A percentile compares a stretch with the other conserved stretches of the same genome.
Evolutionary conservation across 2,329 filamentous ascomycete species (phyloP).

Genomic region (Rhinocladiella similis): DNA sequence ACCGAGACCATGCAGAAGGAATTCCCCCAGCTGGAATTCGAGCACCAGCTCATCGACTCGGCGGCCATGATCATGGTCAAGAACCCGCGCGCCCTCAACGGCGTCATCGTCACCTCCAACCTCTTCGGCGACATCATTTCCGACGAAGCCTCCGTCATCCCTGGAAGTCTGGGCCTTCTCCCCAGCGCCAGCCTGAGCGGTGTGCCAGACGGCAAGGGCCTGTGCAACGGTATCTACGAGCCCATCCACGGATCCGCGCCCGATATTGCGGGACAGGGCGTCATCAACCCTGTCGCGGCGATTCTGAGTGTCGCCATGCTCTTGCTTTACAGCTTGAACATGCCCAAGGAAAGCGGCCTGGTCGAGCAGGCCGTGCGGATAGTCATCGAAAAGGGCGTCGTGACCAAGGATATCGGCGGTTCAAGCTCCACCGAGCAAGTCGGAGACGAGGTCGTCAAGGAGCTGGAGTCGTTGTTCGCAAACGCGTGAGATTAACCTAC

Average conservation of each 20-base stretch:
- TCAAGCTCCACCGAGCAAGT: slow-evolving; percentile 70
- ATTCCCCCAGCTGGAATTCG: slow-evolving; percentile 81
- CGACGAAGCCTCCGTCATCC: slow-evolving; percentile 93
- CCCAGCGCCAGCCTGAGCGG: slow-evolving; percentile 85
- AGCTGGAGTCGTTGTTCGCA: slow-evolving; percentile 70
- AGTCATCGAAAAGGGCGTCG: slow-evolving; percentile 75
- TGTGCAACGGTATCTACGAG: slow-evolving; percentile 89
- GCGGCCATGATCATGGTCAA: slow-evolving; percentile 99
- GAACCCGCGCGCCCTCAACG: slow-evolving; percentile 84
- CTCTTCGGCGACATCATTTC: slow-evolving; percentile 94
- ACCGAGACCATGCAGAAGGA: slow-evolving; percentile 82
- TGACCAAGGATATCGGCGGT: slow-evolving; percentile 85
- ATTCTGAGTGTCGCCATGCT: slow-evolving; percentile 95
- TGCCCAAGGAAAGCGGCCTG: slow-evolving; percentile 72
- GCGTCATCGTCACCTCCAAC: slow-evolving; percentile 89
- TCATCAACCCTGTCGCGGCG: slow-evolving; percentile 89
- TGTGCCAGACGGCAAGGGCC: slow-evolving; percentile 68
- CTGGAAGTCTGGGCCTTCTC: slow-evolving; percentile 82
- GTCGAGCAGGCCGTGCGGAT: slow-evolving; percentile 79
- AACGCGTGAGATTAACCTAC: background rate
- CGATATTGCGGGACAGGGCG: slow-evolving; percentile 86
- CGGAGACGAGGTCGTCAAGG: slow-evolving; percentile 77
- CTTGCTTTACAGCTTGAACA: slow-evolving; percentile 85
- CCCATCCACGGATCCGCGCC: slow-evolving; percentile 94
- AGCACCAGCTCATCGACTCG: slow-evolving; percentile 90